Conservation (phyloP, 208 protist species). For the Phytomonas sp. region DNA sequence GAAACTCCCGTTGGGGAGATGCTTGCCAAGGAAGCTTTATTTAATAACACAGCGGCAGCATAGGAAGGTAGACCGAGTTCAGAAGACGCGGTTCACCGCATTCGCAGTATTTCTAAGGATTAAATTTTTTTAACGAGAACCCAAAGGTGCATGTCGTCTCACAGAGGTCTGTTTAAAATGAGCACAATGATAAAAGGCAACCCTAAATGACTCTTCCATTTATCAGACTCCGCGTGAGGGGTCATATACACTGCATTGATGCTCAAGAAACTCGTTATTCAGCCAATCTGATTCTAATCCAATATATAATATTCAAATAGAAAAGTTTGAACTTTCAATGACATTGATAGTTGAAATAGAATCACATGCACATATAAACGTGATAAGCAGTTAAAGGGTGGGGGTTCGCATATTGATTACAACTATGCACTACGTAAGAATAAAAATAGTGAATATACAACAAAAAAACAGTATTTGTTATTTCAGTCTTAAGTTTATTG, state of each 20-base stretch:
- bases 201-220: not conserved
- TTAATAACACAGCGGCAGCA: not conserved
- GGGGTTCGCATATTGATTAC: not conserved
- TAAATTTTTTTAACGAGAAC: not conserved
- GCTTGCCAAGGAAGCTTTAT: slow-evolving; percentile 1
- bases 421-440: not conserved
- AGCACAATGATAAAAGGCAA: not conserved
- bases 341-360: not conserved
- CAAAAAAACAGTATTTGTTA: not conserved
- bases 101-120: not conserved
- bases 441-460: slow-evolving; percentile 3
- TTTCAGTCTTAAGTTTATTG: not conserved
- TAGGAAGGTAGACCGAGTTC: not conserved
- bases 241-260: not conserved
- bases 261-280: not conserved
- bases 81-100: not conserved
- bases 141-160: not conserved
- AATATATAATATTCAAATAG: not conserved
- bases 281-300: not conserved
- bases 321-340: not conserved
- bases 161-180: not conserved
- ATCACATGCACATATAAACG: not conserved
- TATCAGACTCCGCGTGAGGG: not conserved
- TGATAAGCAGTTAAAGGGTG: not conserved
- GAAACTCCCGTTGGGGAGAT: slow-evolving; percentile 7